Evolutionary conservation across 306 rosid species (phyloP).

Genomic region (Luffa aegyptiaca): DNA sequence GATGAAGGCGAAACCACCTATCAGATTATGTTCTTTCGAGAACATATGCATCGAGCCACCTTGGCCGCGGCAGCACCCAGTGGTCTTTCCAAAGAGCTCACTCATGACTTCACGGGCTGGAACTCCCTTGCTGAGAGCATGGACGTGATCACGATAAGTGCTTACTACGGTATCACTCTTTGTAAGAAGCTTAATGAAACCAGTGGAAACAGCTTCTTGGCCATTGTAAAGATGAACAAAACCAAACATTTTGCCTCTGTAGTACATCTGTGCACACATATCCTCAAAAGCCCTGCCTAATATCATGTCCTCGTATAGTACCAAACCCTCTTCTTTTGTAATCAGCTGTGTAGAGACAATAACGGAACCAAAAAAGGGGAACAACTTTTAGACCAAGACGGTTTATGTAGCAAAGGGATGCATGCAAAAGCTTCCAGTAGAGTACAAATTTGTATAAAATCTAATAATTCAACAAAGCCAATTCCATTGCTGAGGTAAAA

Average conservation of each 20-base stretch:
- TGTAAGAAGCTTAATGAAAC: slow-evolving; percentile 78
- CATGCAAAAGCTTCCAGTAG: slow-evolving; percentile 2
- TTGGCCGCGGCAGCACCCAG: slow-evolving; percentile 97
- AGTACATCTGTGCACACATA: slow-evolving; percentile 99
- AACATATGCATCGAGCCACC: slow-evolving; percentile 99
- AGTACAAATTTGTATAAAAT: neutral
- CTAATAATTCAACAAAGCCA: neutral
- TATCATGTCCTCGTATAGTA: slow-evolving; percentile 83
- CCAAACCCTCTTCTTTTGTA: slow-evolving; percentile 84
- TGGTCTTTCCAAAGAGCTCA: slow-evolving; percentile 94
- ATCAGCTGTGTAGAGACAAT: slow-evolving; percentile 45
- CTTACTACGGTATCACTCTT: slow-evolving; percentile 75
- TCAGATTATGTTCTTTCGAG: slow-evolving; percentile 75
- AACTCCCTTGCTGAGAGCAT: slow-evolving; percentile 93
- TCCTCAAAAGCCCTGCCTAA: slow-evolving; percentile 90
- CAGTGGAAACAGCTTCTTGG: slow-evolving; percentile 98
- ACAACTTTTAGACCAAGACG: slow-evolving; percentile 8
- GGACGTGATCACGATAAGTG: slow-evolving; percentile 97
- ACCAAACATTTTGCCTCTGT: slow-evolving; percentile 94
- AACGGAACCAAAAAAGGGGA: slow-evolving; percentile 8
- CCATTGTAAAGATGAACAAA: slow-evolving; percentile 99
- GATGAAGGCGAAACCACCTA: slow-evolving; percentile 95
- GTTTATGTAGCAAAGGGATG: neutral
- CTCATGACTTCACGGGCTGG: slow-evolving; percentile 91
- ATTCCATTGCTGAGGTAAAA: neutral